Conservation (phyloP, 1,139 yeast species). For the Yamadazyma friedrichii region DNA sequence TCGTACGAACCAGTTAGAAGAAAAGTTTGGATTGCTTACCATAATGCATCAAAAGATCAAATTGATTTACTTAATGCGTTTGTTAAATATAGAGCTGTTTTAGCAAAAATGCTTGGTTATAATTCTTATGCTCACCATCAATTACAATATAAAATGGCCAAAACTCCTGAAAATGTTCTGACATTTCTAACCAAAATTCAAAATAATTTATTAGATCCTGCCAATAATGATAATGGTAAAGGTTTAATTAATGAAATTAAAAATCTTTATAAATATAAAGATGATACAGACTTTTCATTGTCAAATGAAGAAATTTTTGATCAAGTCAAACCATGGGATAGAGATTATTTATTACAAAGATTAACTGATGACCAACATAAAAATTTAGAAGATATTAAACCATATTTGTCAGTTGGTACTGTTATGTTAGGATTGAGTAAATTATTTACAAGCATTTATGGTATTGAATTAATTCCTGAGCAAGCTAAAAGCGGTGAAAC, state of each 20-base stretch:
- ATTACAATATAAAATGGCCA: constrained; percentile 88
- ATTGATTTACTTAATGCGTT: constrained; percentile 57
- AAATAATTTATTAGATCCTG: constrained; percentile 18
- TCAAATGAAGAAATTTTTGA: constrained; percentile 42
- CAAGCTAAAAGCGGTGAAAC: constrained; percentile 72
- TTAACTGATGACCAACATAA: constrained; percentile 11
- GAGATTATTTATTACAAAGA: constrained; percentile 58
- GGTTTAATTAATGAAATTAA: constrained; percentile 63
- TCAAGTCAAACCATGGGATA: constrained; percentile 83
- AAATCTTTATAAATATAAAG: constrained; percentile 38
- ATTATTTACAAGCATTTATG: constrained; percentile 69
- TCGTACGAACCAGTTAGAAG: constrained; percentile 58
- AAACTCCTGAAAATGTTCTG: constrained; percentile 70
- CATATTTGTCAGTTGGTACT: constrained; percentile 81
- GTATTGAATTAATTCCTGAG: constrained; percentile 70
- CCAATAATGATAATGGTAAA: constrained; percentile 30
- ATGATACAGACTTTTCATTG: constrained; percentile 15
- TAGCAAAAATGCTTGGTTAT: constrained; percentile 76
- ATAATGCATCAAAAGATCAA: constrained; percentile 59
- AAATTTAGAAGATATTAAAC: constrained; percentile 31
- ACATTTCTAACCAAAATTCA: constrained; percentile 66
- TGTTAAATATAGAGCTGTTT: constrained; percentile 62
- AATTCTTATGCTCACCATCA: constrained; percentile 76
- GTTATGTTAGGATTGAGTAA: constrained; percentile 81
- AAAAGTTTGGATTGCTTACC: constrained; percentile 72